phyloP scores from a whole-genome alignment of 495 filamentous ascomycete species.

The Penicillium steckii region DNA sequence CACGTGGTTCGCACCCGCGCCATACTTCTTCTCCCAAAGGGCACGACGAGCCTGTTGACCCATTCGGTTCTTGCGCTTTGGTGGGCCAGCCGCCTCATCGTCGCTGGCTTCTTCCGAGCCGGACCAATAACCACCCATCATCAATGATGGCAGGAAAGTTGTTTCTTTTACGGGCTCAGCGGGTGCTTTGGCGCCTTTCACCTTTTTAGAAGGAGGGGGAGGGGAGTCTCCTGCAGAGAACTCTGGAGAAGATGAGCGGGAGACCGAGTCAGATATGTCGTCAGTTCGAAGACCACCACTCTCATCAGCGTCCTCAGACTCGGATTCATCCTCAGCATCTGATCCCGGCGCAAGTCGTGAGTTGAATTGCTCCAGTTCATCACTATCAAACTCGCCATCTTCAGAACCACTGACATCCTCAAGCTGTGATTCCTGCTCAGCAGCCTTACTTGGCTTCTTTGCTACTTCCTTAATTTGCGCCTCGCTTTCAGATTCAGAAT shows the following conservation, averaged over 20 bases:
- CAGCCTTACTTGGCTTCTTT: slow-evolving; percentile 2
- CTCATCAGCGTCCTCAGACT: slow-evolving; percentile 34
- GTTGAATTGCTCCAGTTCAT: slow-evolving; percentile 49
- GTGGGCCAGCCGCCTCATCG: slow-evolving; percentile 32
- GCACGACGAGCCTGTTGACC: slow-evolving; percentile 84
- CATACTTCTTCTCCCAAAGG: slow-evolving; percentile 92
- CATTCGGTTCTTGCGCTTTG: slow-evolving; percentile 73
- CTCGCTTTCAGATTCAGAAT: slow-evolving; percentile 14
- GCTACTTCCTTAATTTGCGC: slow-evolving; percentile 1
- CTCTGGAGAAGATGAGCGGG: slow-evolving; percentile 38
- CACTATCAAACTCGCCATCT: slow-evolving; percentile 40
- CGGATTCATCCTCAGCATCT: slow-evolving; percentile 45
- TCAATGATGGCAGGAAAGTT: slow-evolving; percentile 82
- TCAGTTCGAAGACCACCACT: slow-evolving; percentile 23
- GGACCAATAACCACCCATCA: slow-evolving; percentile 87
- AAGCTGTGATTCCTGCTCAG: slow-evolving; percentile 17
- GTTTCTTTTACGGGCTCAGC: slow-evolving; percentile 53
- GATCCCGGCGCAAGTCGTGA: slow-evolving; percentile 55
- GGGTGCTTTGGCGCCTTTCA: slow-evolving; percentile 38
- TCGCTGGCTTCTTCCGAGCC: slow-evolving; percentile 69
- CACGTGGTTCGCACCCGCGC: slow-evolving; percentile 71
- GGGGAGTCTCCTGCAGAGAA: slow-evolving; percentile 31
- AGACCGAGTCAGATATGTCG: slow-evolving; percentile 30
- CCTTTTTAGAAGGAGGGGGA: slow-evolving; percentile 41
- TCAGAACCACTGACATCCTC: slow-evolving; percentile 36